Conservation (phyloP, 257 asterid genomes). For the Nicotiana tabacum region DNA sequence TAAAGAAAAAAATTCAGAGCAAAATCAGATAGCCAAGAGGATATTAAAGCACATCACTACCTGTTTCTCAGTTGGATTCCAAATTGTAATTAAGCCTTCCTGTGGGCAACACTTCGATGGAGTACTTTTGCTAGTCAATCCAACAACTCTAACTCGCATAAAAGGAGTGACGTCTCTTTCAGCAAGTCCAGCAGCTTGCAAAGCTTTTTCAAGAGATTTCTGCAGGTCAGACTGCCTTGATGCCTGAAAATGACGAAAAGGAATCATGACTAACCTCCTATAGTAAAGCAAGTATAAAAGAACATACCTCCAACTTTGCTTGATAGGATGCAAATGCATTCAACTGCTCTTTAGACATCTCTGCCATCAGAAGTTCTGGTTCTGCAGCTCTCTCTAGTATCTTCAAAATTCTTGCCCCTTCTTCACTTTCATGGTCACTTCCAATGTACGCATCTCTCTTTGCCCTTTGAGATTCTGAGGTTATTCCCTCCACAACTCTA, state of each 20-base stretch:
- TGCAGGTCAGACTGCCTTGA: constrained; percentile 59
- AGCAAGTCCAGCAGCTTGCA: constrained; percentile 76
- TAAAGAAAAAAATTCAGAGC: neutral
- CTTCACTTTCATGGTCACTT: constrained; percentile 61
- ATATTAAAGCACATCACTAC: constrained; percentile 24
- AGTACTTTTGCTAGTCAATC: constrained; percentile 49
- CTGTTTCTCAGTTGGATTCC: constrained; percentile 94
- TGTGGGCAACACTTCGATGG: constrained; percentile 24
- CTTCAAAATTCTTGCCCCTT: constrained; percentile 90
- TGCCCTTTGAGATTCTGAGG: constrained; percentile 63
- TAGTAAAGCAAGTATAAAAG: constrained; percentile 12
- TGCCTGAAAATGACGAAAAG: constrained; percentile 38
- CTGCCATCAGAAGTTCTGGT: constrained; percentile 96
- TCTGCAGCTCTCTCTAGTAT: constrained; percentile 96
- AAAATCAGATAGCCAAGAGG: constrained; percentile 8
- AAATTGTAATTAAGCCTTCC: constrained; percentile 82
- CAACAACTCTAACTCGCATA: constrained; percentile 83
- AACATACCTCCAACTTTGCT: constrained; percentile 80
- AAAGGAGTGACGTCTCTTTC: constrained; percentile 78
- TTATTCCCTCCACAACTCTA: constrained; percentile 67
- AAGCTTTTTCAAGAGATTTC: constrained; percentile 60
- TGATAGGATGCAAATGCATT: constrained; percentile 68
- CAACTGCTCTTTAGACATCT: constrained; percentile 82
- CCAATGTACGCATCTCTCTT: constrained; percentile 32
- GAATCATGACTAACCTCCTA: constrained; percentile 7